Conservation (phyloP, 2,329 filamentous ascomycete species). For the Aspergillus thermomutatus region DNA sequence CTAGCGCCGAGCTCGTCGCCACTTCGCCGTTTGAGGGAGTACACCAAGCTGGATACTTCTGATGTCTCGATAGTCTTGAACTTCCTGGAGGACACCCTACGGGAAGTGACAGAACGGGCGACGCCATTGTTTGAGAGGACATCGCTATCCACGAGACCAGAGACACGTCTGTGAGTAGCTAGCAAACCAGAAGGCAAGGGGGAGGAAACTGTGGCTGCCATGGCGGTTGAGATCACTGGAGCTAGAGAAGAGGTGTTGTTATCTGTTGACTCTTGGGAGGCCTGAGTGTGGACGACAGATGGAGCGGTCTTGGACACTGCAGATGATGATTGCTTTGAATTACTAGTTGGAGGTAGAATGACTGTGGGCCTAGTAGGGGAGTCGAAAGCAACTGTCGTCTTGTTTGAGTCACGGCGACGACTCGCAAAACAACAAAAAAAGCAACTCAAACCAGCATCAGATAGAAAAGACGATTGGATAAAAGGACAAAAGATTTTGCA, state of each 20-base stretch:
- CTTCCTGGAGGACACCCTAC: slow-evolving; percentile 1
- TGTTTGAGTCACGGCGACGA: slow-evolving; percentile 5
- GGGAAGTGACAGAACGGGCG: slow-evolving; percentile 6
- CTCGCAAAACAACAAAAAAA: slow-evolving; percentile 4
- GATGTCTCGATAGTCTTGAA: background rate
- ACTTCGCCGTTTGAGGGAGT: background rate
- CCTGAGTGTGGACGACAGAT: background rate
- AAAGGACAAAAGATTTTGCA: background rate
- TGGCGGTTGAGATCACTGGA: background rate
- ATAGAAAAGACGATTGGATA: slow-evolving; percentile 1
- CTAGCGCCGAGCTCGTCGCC: background rate
- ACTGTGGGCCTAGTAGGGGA: slow-evolving; percentile 4
- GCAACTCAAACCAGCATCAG: slow-evolving; percentile 8
- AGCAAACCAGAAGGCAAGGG: slow-evolving; percentile 6
- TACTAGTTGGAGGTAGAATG: slow-evolving; percentile 1
- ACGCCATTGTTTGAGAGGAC: slow-evolving; percentile 6
- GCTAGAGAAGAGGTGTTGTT: background rate
- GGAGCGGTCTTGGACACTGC: background rate
- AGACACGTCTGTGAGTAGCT: background rate
- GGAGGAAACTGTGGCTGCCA: slow-evolving; percentile 1
- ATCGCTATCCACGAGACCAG: slow-evolving; percentile 6
- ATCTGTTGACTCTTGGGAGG: background rate
- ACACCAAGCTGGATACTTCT: background rate
- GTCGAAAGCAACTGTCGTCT: slow-evolving; percentile 5
- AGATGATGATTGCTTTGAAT: slow-evolving; percentile 5